Percentiles rank a stretch among this genome's conserved stretches.
Evolutionary conservation across 2,329 filamentous ascomycete genomes (phyloP).

Genomic region (Diplocarpon rosae): DNA sequence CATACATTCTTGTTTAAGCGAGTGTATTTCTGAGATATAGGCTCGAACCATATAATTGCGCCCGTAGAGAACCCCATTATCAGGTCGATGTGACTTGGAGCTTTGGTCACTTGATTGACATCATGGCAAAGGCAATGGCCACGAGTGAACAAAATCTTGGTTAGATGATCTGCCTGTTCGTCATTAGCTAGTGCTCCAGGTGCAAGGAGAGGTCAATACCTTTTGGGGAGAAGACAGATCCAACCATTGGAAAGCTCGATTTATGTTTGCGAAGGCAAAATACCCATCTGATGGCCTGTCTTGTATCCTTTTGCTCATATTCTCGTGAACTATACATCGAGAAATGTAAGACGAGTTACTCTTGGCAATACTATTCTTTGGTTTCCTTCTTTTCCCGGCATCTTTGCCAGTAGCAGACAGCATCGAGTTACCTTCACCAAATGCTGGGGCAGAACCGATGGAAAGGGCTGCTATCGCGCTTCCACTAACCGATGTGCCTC

Average conservation of each 20-base stretch:
- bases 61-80: conserved; percentile 94
- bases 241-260: conserved; percentile 91
- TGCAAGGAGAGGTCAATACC: conserved; percentile 29
- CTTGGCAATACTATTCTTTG: conserved; percentile 97
- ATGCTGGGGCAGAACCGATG: conserved; percentile 46
- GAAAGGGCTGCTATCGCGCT: conserved; percentile 26
- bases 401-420: conserved; percentile 58
- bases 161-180: conserved; percentile 69
- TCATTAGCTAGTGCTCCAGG: conserved; percentile 20
- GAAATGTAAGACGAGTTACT: conserved; percentile 98
- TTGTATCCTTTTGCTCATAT: conserved; percentile 62
- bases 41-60: conserved; percentile 98
- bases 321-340: conserved; percentile 85
- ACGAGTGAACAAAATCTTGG: conserved; percentile 94
- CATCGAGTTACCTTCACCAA: conserved; percentile 76
- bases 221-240: conserved; percentile 71
- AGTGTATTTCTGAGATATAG: conserved; percentile 89
- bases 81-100: conserved; percentile 70
- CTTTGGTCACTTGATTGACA: conserved; percentile 75
- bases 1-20: conserved; percentile 88
- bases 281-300: conserved; percentile 71
- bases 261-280: conserved; percentile 91
- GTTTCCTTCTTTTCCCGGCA: conserved; percentile 73
- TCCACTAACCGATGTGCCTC: conserved; percentile 39
- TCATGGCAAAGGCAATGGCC: conserved; percentile 93